Conservation (phyloP, 1,284 basidiomycete species). For the Moesziomyces sp. region DNA sequence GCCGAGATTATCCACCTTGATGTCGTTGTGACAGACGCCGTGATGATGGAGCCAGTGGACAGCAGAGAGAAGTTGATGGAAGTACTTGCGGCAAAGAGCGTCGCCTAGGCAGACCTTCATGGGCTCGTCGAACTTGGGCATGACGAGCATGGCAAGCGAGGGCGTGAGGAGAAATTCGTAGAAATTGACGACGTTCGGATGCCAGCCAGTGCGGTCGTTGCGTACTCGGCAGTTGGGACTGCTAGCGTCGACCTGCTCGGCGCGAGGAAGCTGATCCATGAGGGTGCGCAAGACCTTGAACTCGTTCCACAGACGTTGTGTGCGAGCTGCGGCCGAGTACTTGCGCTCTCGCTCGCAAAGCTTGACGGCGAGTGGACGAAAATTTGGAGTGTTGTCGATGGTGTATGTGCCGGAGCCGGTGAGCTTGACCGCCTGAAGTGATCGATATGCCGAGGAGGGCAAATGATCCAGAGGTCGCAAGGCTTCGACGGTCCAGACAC, state of each 20-base stretch:
- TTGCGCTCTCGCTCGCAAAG: slow-evolving; percentile 49
- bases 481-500: slow-evolving; percentile 36
- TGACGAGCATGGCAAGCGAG: slow-evolving; percentile 46
- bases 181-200: slow-evolving; percentile 52
- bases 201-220: slow-evolving; percentile 43
- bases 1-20: slow-evolving; percentile 59
- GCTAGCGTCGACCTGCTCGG: slow-evolving; percentile 30
- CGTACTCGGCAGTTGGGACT: slow-evolving; percentile 38
- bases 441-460: slow-evolving; percentile 35
- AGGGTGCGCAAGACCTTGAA: slow-evolving; percentile 53
- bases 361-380: slow-evolving; percentile 50
- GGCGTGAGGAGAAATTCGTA: slow-evolving; percentile 55
- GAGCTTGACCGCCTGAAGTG: slow-evolving; percentile 29
- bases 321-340: slow-evolving; percentile 39
- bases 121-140: slow-evolving; percentile 56
- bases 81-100: slow-evolving; percentile 48
- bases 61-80: slow-evolving; percentile 47
- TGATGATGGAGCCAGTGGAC: slow-evolving; percentile 58
- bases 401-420: slow-evolving; percentile 27
- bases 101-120: slow-evolving; percentile 58
- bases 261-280: slow-evolving; percentile 38
- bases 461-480: slow-evolving; percentile 37
- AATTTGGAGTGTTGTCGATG: slow-evolving; percentile 28
- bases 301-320: slow-evolving; percentile 58
- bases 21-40: slow-evolving; percentile 55